These are phyloP conservation scores for Achaetomium macrosporum DNA, from an alignment of 2,329 filamentous ascomycete species.

Conservation along the genomic window DNA sequence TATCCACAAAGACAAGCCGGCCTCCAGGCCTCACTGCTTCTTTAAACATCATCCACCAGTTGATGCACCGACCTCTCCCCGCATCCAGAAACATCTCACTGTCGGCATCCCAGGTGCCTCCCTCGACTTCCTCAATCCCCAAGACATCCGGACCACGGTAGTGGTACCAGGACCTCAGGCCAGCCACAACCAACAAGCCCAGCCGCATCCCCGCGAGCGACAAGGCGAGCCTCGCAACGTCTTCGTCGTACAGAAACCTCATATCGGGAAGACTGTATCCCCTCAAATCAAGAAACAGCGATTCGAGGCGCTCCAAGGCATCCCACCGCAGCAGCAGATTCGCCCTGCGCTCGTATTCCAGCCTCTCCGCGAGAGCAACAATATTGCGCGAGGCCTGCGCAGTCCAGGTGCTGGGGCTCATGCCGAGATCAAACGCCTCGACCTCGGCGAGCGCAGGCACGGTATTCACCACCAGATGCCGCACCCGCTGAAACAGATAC, in stretches of 20 bases:
- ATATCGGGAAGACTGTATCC: neutral
- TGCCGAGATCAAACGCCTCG: neutral
- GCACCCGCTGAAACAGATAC: slow-evolving; percentile 7
- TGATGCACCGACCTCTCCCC: neutral
- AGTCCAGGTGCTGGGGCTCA: neutral
- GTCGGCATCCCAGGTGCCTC: neutral
- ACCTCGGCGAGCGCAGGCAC: neutral
- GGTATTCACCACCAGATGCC: slow-evolving; percentile 9
- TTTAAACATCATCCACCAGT: slow-evolving; percentile 17
- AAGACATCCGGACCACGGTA: slow-evolving; percentile 4
- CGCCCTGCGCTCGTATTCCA: slow-evolving; percentile 5
- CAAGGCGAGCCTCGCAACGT: slow-evolving; percentile 6
- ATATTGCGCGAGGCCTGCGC: neutral
- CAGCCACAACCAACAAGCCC: slow-evolving; percentile 16
- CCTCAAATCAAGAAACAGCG: slow-evolving; percentile 17
- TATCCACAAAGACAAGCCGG: slow-evolving; percentile 17
- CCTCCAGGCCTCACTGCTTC: slow-evolving; percentile 18
- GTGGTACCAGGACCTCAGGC: slow-evolving; percentile 6
- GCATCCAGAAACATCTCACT: neutral
- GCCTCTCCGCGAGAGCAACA: neutral
- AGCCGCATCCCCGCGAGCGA: slow-evolving; percentile 7
- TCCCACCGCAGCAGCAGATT: slow-evolving; percentile 13
- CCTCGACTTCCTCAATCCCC: slow-evolving; percentile 4
- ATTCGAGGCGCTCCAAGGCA: slow-evolving; percentile 10
- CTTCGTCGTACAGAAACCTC: neutral